A percentile compares a stretch with the other conserved stretches of the same genome.
Evolutionary conservation across 768 basidiomycete genomes (phyloP).

Genomic region (Jaapia argillacea): DNA sequence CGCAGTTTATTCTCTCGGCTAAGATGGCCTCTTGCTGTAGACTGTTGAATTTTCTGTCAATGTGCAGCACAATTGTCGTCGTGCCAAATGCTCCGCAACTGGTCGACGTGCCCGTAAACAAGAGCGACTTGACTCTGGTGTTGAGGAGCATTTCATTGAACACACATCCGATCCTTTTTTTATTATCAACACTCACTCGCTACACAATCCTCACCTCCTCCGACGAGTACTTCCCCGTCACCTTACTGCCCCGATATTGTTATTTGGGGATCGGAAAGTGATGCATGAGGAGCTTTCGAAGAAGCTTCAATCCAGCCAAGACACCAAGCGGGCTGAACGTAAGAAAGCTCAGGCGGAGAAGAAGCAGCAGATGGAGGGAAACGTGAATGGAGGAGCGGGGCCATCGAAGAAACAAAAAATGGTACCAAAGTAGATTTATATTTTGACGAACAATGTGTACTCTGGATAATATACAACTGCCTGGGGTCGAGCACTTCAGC

Average conservation of each 20-base stretch:
- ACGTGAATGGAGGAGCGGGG: background rate
- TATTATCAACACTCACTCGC: constrained; percentile 17
- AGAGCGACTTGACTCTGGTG: constrained; percentile 5
- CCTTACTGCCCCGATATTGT: constrained; percentile 1
- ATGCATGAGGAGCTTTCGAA: background rate
- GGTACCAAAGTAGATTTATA: too few relatives aligned
- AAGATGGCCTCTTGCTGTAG: too few relatives aligned
- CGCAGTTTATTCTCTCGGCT: background rate
- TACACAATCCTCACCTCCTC: constrained; percentile 17
- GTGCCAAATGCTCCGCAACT: background rate
- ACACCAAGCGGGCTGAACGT: background rate
- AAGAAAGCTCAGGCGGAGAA: background rate
- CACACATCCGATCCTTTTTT: constrained; percentile 14
- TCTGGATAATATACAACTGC: too few relatives aligned
- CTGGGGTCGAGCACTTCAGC: too few relatives aligned
- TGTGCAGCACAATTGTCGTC: constrained; percentile 7
- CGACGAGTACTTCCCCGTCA: constrained; percentile 5
- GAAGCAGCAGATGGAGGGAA: background rate
- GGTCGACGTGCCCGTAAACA: background rate
- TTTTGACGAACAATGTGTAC: too few relatives aligned
- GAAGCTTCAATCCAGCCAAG: background rate
- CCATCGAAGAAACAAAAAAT: background rate
- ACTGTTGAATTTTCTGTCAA: constrained; percentile 3
- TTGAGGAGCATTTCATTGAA: constrained; percentile 5
- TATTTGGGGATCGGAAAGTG: constrained; percentile 1